Percentiles rank a stretch among this genome's conserved stretches.
phyloP scores from a whole-genome alignment of 371 early-diverging fungal genomes.

The Lichtheimia ornata region DNA sequence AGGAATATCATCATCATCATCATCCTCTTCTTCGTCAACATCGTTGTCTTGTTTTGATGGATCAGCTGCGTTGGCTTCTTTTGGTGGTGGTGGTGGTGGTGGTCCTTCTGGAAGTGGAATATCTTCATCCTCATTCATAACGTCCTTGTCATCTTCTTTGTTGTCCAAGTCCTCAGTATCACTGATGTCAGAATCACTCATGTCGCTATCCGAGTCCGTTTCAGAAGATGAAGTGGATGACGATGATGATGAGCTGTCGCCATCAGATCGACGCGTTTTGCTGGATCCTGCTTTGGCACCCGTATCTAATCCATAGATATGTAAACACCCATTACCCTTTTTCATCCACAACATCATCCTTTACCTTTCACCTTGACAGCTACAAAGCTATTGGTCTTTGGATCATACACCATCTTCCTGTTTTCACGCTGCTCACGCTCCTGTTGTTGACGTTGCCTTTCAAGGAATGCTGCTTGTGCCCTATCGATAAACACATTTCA shows the following conservation, averaged over 20 bases:
- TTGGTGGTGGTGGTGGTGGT: slow-evolving; percentile 13
- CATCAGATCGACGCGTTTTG: not conserved
- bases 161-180: slow-evolving; percentile 6
- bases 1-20: slow-evolving; percentile 48
- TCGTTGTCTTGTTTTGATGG: slow-evolving; percentile 5
- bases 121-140: slow-evolving; percentile 12
- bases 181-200: slow-evolving; percentile 16
- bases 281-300: not conserved
- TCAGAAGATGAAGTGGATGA: not conserved
- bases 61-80: not conserved
- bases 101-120: slow-evolving; percentile 19
- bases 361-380: slow-evolving; percentile 44
- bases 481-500: slow-evolving; percentile 6
- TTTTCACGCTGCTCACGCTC: slow-evolving; percentile 37
- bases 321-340: not conserved
- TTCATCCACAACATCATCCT: not conserved
- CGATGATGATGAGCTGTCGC: not conserved
- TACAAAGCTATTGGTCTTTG: slow-evolving; percentile 44
- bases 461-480: slow-evolving; percentile 42
- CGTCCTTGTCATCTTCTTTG: slow-evolving; percentile 10
- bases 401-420: slow-evolving; percentile 48
- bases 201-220: no score
- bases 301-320: not conserved
- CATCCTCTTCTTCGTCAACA: slow-evolving; percentile 23
- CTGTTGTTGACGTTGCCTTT: slow-evolving; percentile 37